Conservation (phyloP, 2,329 filamentous ascomycete genomes). For the Drechslera avenae region DNA sequence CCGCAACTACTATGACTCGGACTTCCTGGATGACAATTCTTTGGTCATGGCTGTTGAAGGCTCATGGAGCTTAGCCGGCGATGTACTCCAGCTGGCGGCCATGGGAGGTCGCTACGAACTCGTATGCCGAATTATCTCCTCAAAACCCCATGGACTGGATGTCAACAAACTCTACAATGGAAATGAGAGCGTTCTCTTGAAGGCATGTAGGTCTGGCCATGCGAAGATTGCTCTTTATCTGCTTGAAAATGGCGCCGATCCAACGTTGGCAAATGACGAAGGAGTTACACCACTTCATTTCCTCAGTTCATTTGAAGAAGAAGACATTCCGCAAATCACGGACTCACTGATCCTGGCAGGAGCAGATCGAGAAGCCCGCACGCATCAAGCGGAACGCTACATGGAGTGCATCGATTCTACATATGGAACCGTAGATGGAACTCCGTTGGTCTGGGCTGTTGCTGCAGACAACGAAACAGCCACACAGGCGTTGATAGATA, state of each 20-base stretch:
- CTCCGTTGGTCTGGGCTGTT: slow-evolving; percentile 1
- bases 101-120: no score
- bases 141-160: no score
- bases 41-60: no score
- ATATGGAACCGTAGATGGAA: not conserved
- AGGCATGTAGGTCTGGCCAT: not conserved
- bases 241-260: not conserved
- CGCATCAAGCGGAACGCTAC: not conserved
- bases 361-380: not conserved
- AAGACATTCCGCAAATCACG: not conserved
- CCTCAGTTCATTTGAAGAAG: not conserved
- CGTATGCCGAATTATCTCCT: no score
- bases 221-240: not conserved
- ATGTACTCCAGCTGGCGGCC: no score
- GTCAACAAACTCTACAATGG: no score
- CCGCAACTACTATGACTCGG: no score
- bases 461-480: not conserved
- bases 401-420: not conserved
- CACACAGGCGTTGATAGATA: not conserved
- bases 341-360: not conserved
- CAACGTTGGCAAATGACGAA: not conserved
- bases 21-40: no score
- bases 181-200: no score
- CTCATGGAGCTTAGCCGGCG: no score
- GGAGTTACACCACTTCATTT: not conserved